Evolutionary conservation across 345 rosid genomes (phyloP), one percentile per base, ranked within the genome.

Genomic region (Pistacia atlantica): DNA sequence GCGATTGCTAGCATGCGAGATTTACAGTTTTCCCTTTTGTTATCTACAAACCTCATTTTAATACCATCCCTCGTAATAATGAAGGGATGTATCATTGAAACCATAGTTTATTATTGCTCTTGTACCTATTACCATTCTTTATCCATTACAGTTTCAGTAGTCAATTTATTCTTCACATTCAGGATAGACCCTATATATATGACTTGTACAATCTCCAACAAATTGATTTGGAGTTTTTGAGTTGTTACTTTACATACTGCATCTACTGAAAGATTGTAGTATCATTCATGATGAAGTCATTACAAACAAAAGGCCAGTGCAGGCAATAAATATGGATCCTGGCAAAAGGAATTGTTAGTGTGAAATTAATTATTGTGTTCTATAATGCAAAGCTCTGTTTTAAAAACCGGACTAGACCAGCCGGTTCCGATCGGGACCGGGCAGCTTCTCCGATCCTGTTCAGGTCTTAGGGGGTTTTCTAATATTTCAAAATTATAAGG

Each of bases 61-160:
- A 1, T 49, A 22, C n/a, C 42, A 5, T 57, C 63, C 74, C 63
- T 42, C 9, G 8, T 55, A 35, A 37, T 33, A 35, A 9, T 35
- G 45, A 28, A 54, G 49, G 73, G 69, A n/a, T 33, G 13, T 52
- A 35, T 65, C 5, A 74, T 38, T 65, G 58, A 48, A 22, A 31
- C 11, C 76, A 61, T 68, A 49, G 57, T 14, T 13, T 54, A 35
- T 13, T 54, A 35, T 33, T 51, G 22, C 16, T 54, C 20, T 65
- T 74, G 77, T 74, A 74, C 28, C 70, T n/a, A 54, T 52, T 65
- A 11, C 2, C 22, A 54, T 64, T 74, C 16, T 52, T 54, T 51
- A 2, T 65, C 67, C 71, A 38, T 38, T n/a, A 5, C 5, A 61
- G 20, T 49, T 8, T 42, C 4, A 63, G 28, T 48, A 61, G 76